phyloP scores from a whole-genome alignment of 352 stramenopile species.

The Globisporangium alternatum region DNA sequence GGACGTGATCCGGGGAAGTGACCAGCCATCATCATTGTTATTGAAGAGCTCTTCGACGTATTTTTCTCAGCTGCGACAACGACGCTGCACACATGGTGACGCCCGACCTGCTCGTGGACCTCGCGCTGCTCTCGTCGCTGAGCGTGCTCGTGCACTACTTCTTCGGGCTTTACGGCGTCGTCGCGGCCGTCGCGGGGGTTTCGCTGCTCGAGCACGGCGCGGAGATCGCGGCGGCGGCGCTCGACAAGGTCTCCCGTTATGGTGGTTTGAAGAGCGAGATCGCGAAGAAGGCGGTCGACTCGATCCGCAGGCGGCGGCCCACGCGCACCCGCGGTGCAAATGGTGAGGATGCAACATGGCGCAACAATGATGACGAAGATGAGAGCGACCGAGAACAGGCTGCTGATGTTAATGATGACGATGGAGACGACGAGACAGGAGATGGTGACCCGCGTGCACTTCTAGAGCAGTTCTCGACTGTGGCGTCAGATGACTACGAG shows the following conservation, averaged over 20 bases:
- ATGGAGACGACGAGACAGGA: neutral
- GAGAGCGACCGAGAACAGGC: neutral
- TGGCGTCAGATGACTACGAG: constrained; percentile 1
- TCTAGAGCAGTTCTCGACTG: constrained; percentile 11
- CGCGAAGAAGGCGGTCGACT: constrained; percentile 6
- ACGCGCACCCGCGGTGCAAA: neutral
- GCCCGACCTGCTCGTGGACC: constrained; percentile 45
- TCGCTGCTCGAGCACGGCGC: constrained; percentile 39
- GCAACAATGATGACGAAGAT: neutral
- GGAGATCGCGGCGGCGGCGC: neutral
- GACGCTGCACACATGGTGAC: constrained; percentile 3
- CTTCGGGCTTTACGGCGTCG: constrained; percentile 49
- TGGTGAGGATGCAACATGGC: constrained; percentile 3
- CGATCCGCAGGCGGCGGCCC: neutral
- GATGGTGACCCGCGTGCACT: constrained; percentile 10
- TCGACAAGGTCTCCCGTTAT: constrained; percentile 3
- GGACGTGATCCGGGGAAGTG: constrained; percentile 1
- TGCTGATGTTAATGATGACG: neutral
- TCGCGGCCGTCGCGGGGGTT: constrained; percentile 36
- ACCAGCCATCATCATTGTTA: neutral
- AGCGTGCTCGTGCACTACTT: constrained; percentile 69
- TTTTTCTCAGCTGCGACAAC: neutral
- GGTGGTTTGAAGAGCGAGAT: neutral
- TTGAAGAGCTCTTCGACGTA: neutral
- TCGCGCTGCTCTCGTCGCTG: constrained; percentile 52